A percentile compares a stretch with the other conserved stretches of the same genome.
phyloP scores from a whole-genome alignment of 164 flowering plant species.

The Annona cherimola region DNA sequence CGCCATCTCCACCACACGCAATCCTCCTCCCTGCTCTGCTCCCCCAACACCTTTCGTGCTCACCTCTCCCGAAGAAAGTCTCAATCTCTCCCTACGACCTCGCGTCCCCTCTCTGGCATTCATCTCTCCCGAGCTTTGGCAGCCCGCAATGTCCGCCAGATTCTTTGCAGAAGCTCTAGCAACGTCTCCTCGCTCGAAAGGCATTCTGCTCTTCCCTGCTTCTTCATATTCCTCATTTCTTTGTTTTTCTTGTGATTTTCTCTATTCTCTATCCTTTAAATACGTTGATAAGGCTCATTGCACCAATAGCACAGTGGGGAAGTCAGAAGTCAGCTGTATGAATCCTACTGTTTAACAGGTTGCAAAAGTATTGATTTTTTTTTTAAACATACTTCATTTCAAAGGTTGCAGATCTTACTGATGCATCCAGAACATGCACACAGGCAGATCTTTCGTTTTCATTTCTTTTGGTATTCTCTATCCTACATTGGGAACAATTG shows the following conservation, averaged over 20 bases:
- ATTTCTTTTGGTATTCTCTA: not conserved
- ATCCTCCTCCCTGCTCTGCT: conserved; percentile 1
- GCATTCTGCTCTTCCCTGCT: conserved; percentile 14
- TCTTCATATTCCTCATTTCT: not conserved
- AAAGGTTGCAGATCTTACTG: too few relatives aligned
- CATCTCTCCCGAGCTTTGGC: conserved; percentile 2
- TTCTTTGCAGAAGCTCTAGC: conserved; percentile 4
- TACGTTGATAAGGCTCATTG: not conserved
- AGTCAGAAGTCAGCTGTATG: too few relatives aligned
- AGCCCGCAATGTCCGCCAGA: not conserved
- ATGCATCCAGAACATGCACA: too few relatives aligned
- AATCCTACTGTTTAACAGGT: too few relatives aligned
- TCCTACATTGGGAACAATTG: not conserved
- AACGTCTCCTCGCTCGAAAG: conserved; percentile 25
- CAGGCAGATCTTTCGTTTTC: too few relatives aligned
- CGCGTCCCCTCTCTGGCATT: conserved; percentile 6
- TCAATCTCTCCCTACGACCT: conserved; percentile 9
- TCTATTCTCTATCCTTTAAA: not conserved
- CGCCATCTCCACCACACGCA: conserved; percentile 3
- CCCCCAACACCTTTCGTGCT: not conserved
- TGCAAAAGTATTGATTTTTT: too few relatives aligned
- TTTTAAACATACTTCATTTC: too few relatives aligned
- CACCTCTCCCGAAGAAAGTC: conserved; percentile 3
- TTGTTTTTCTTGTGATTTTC: too few relatives aligned
- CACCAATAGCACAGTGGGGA: too few relatives aligned